Percentiles rank a stretch among this genome's conserved stretches.
Conservation (phyloP, 306 rosid species). For the Vigna trinervia region DNA sequence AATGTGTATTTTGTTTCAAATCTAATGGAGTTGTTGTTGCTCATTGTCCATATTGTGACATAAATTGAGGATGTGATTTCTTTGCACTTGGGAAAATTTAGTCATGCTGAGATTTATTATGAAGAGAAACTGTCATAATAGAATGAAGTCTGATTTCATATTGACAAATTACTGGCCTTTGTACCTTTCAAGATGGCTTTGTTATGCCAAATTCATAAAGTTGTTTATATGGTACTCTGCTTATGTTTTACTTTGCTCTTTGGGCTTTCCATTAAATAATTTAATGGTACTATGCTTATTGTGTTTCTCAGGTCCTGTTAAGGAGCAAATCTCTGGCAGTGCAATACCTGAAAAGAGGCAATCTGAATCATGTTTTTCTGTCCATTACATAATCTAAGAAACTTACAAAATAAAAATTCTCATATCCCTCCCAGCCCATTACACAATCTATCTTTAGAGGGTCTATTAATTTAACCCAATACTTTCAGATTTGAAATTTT, state of each 20-base stretch:
- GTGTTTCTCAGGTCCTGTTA: constrained; percentile 98
- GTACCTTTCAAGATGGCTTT: constrained; percentile 30
- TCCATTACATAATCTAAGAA: too few relatives aligned
- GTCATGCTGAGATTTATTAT: constrained; percentile 19
- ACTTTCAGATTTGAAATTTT: too few relatives aligned
- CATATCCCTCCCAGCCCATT: too few relatives aligned
- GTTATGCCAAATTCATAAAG: constrained; percentile 10
- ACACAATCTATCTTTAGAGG: too few relatives aligned
- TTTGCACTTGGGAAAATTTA: constrained; percentile 19
- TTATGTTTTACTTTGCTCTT: constrained; percentile 22
- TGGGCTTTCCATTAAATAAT: constrained; percentile 41
- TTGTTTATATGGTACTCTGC: not conserved
- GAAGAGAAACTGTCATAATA: not conserved
- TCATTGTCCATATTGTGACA: constrained; percentile 20
- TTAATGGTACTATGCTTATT: constrained; percentile 69
- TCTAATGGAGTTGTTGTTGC: constrained; percentile 36
- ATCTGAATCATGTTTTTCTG: constrained; percentile 52
- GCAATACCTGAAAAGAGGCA: constrained; percentile 68
- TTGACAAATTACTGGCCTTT: constrained; percentile 21
- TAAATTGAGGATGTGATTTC: constrained; percentile 27
- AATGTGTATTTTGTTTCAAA: constrained; percentile 30
- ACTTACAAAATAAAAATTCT: too few relatives aligned
- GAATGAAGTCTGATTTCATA: constrained; percentile 30
- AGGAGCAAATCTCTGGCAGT: constrained; percentile 75
- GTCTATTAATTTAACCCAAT: too few relatives aligned